A percentile compares a stretch with the other conserved stretches of the same genome.
Evolutionary conservation across 495 filamentous ascomycete genomes (phyloP).

Genomic region (Penicillium bovifimosum): DNA sequence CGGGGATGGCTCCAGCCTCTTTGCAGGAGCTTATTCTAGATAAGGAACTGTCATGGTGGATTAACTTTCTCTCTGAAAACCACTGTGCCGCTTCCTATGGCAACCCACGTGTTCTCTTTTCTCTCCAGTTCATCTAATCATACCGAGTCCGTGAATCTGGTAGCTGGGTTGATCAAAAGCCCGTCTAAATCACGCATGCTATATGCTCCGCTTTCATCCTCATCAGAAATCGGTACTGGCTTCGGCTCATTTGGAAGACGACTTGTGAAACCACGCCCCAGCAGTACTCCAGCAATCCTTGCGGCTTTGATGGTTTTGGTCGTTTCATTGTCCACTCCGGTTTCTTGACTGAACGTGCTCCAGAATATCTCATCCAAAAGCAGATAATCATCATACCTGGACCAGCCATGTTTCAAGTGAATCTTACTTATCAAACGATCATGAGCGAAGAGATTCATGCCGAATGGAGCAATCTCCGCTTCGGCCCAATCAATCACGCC

Average conservation of each 20-base stretch:
- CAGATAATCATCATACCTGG: slow-evolving; percentile 31
- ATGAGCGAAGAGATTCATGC: slow-evolving; percentile 34
- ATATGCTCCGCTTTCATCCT: slow-evolving; percentile 35
- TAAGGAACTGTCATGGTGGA: no score
- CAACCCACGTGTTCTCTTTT: no score
- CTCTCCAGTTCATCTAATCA: neutral
- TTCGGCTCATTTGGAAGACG: slow-evolving; percentile 31
- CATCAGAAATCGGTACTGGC: slow-evolving; percentile 32
- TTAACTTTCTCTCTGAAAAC: no score
- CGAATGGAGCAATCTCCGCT: slow-evolving; percentile 35
- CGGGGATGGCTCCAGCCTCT: no score
- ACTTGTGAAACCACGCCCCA: slow-evolving; percentile 34
- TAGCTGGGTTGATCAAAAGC: slow-evolving; percentile 30
- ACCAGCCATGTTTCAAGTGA: slow-evolving; percentile 34
- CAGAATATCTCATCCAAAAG: slow-evolving; percentile 28
- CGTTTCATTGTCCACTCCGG: slow-evolving; percentile 26
- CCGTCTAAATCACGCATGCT: slow-evolving; percentile 36
- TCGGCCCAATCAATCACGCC: slow-evolving; percentile 43
- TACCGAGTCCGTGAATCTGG: slow-evolving; percentile 25
- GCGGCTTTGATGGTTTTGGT: slow-evolving; percentile 31
- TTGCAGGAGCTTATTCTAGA: no score
- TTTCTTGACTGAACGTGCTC: slow-evolving; percentile 27
- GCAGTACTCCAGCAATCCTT: slow-evolving; percentile 32
- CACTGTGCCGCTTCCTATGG: no score
- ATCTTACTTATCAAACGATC: slow-evolving; percentile 30